These are phyloP conservation scores for Oenanthe sinensis DNA, from an alignment of 129 eudicot species.

Conservation along the genomic window DNA sequence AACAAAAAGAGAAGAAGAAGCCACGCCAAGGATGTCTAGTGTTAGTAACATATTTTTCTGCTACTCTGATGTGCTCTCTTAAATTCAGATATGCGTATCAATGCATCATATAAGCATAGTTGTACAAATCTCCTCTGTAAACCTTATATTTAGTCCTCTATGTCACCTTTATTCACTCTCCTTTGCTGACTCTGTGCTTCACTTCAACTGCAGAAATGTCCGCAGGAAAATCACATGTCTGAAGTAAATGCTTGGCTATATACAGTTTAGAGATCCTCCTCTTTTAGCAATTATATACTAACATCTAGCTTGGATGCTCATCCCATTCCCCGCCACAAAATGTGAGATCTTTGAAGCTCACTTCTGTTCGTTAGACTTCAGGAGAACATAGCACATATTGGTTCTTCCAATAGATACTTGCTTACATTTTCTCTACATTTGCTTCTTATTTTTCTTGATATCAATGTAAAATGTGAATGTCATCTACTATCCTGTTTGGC, in stretches of 20 bases:
- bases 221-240: conserved; percentile 33
- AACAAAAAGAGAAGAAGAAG: conserved; percentile 81
- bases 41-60: conserved; percentile 42
- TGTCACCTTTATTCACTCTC: not conserved
- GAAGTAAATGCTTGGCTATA: conserved; percentile 21
- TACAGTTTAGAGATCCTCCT: not conserved
- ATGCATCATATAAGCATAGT: not conserved
- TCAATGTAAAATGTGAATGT: not conserved
- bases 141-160: not conserved
- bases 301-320: conserved; percentile 6
- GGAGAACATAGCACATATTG: conserved; percentile 1
- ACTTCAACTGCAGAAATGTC: conserved; percentile 33
- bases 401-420: not conserved
- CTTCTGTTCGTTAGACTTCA: not conserved
- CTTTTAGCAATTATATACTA: conserved; percentile 9
- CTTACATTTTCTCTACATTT: not conserved
- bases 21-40: conserved; percentile 63
- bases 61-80: not conserved
- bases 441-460: not conserved
- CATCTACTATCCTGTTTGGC: not conserved
- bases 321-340: not conserved
- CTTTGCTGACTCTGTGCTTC: not conserved
- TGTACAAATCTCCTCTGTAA: not conserved
- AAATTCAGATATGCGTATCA: not conserved
- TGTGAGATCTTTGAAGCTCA: not conserved